A percentile compares a stretch with the other conserved stretches of the same genome.
Evolutionary conservation across 1,284 basidiomycete species (phyloP).

Genomic region (Microstroma glucosiphilum): DNA sequence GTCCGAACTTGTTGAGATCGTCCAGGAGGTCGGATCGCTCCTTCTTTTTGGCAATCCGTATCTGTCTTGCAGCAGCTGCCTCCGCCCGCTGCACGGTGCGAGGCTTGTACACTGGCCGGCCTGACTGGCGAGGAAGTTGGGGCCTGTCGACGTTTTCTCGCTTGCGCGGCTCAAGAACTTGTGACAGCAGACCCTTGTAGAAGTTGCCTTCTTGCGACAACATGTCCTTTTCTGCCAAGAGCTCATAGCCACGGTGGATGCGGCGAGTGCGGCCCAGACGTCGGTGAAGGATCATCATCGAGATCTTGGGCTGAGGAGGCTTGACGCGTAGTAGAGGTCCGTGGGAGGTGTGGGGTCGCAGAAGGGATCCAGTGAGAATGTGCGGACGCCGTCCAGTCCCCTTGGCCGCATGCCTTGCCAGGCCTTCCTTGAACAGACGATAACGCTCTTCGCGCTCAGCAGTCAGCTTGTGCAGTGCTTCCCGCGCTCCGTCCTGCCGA

Average conservation of each 20-base stretch:
- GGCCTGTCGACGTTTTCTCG: neutral
- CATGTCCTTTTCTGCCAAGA: slow-evolving; percentile 19
- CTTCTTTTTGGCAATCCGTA: slow-evolving; percentile 1
- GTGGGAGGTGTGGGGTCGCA: slow-evolving; percentile 40
- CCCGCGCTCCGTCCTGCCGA: slow-evolving; percentile 1
- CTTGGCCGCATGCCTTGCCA: neutral
- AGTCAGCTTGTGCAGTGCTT: neutral
- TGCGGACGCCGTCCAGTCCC: slow-evolving; percentile 16
- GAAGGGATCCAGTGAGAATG: slow-evolving; percentile 38
- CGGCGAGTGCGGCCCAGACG: slow-evolving; percentile 25
- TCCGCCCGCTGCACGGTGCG: too few species aligned
- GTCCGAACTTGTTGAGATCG: slow-evolving; percentile 4
- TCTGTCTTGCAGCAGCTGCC: too few species aligned
- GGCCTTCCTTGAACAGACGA: neutral
- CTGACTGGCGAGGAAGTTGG: too few species aligned
- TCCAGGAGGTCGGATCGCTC: slow-evolving; percentile 9
- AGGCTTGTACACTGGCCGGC: too few species aligned
- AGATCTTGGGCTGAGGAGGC: slow-evolving; percentile 40
- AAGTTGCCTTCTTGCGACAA: slow-evolving; percentile 2
- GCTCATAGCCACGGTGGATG: slow-evolving; percentile 21
- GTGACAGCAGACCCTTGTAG: slow-evolving; percentile 8
- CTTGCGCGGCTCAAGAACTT: slow-evolving; percentile 7
- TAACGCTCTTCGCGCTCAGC: neutral
- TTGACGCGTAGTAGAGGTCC: slow-evolving; percentile 44
- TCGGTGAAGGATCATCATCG: slow-evolving; percentile 45